A percentile compares a stretch with the other conserved stretches of the same genome.
phyloP scores from a whole-genome alignment of 176 grass and related monocot genomes.

The Otatea glauca region DNA sequence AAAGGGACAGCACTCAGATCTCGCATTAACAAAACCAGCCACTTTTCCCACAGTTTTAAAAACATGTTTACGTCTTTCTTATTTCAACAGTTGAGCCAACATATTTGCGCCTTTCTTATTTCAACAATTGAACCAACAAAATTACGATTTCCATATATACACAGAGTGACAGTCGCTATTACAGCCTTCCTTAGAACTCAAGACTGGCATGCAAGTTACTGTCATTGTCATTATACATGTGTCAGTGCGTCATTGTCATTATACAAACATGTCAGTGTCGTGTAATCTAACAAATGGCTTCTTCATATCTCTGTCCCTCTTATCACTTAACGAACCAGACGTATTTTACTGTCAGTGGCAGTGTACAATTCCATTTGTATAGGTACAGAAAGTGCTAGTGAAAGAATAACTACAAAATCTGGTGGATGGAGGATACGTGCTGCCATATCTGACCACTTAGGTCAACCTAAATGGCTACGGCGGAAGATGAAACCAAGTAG shows the following conservation, averaged over 20 bases:
- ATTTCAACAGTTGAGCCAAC: neutral
- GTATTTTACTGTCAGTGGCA: neutral
- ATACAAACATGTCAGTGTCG: neutral
- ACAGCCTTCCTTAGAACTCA: neutral
- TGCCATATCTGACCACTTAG: slow-evolving; percentile 17
- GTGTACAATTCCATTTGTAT: slow-evolving; percentile 26
- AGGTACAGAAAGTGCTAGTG: neutral
- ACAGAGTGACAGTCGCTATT: neutral
- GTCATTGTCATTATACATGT: neutral
- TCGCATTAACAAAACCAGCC: neutral
- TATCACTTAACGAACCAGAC: slow-evolving; percentile 7
- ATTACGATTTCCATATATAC: neutral
- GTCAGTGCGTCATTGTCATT: too few relatives aligned
- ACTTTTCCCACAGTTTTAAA: neutral
- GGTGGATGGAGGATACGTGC: slow-evolving; percentile 16
- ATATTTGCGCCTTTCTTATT: neutral
- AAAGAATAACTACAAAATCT: slow-evolving; percentile 13
- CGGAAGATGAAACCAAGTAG: slow-evolving; percentile 18
- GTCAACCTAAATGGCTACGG: neutral
- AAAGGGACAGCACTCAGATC: neutral
- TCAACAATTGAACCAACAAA: neutral
- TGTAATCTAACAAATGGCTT: neutral
- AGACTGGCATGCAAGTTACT: neutral
- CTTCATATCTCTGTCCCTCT: neutral
- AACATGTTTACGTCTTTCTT: neutral